These are phyloP conservation scores for Diplosphaera chodatii DNA, from an alignment of 139 green algal species.

Conservation along the genomic window DNA sequence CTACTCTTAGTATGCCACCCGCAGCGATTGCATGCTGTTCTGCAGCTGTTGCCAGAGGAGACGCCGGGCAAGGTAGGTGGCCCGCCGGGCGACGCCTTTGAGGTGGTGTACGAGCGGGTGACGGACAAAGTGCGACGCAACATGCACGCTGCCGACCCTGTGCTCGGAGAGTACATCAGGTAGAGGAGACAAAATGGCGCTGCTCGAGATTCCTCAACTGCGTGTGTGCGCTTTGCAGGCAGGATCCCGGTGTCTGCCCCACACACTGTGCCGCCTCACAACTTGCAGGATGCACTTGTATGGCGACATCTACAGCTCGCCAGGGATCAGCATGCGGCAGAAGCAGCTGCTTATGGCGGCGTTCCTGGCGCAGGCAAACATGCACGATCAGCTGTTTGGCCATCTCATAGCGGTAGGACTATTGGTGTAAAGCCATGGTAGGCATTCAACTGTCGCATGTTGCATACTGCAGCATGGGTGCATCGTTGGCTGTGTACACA, in stretches of 20 bases:
- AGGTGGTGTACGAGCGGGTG: constrained; percentile 51
- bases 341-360: constrained; percentile 52
- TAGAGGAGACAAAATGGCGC: too few species aligned
- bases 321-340: constrained; percentile 33
- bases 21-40: too few species aligned
- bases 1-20: too few species aligned
- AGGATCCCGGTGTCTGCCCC: too few species aligned
- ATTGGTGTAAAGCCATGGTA: too few species aligned
- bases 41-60: constrained; percentile 32
- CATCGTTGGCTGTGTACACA: neutral
- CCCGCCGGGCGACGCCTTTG: constrained; percentile 50
- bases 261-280: too few species aligned
- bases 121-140: constrained; percentile 41
- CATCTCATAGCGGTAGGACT: constrained; percentile 37
- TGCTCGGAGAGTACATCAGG: constrained; percentile 47
- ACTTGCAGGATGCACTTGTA: constrained; percentile 46
- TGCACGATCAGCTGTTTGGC: constrained; percentile 61
- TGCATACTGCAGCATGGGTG: neutral
- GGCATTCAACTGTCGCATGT: neutral
- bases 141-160: constrained; percentile 40
- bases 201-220: too few species aligned
- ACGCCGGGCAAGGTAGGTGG: constrained; percentile 46
- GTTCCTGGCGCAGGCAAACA: constrained; percentile 42
- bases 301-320: constrained; percentile 53
- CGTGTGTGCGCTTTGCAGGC: too few species aligned